These are phyloP conservation scores for Chamaenerion angustifolium DNA, from an alignment of 345 rosid genomes.

Conservation along the genomic window DNA sequence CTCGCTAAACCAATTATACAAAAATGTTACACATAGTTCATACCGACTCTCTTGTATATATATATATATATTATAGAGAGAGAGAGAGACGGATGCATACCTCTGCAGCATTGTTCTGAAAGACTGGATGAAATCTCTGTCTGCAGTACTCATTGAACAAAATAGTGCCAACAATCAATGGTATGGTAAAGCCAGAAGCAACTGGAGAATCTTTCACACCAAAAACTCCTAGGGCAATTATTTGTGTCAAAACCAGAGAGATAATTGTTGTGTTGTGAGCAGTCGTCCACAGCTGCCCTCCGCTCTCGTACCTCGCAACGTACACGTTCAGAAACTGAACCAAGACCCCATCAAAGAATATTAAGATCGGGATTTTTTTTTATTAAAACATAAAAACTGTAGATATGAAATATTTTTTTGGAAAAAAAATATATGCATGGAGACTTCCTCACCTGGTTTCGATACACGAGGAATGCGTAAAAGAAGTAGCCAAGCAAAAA, in stretches of 20 bases:
- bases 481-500: slow-evolving; percentile 58
- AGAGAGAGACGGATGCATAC: slow-evolving; percentile 13
- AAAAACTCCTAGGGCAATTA: slow-evolving; percentile 76
- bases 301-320: slow-evolving; percentile 50
- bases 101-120: slow-evolving; percentile 52
- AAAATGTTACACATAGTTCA: background rate
- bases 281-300: slow-evolving; percentile 83
- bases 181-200: slow-evolving; percentile 68
- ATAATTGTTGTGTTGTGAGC: slow-evolving; percentile 77
- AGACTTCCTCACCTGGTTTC: slow-evolving; percentile 49
- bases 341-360: background rate
- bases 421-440: background rate
- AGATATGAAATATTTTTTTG: background rate
- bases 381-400: background rate
- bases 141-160: slow-evolving; percentile 76
- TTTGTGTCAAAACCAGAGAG: slow-evolving; percentile 68
- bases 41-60: too few relatives aligned
- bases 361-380: too few relatives aligned
- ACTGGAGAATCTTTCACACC: slow-evolving; percentile 57
- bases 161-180: slow-evolving; percentile 50
- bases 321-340: slow-evolving; percentile 79
- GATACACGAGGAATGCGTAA: slow-evolving; percentile 56
- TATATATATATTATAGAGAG: too few relatives aligned
- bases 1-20: too few relatives aligned
- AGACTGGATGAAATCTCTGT: slow-evolving; percentile 55